A percentile compares a stretch with the other conserved stretches of the same genome.
These are phyloP conservation scores for Chimonanthus praecox DNA, from an alignment of 164 flowering plant species.

Conservation along the genomic window DNA sequence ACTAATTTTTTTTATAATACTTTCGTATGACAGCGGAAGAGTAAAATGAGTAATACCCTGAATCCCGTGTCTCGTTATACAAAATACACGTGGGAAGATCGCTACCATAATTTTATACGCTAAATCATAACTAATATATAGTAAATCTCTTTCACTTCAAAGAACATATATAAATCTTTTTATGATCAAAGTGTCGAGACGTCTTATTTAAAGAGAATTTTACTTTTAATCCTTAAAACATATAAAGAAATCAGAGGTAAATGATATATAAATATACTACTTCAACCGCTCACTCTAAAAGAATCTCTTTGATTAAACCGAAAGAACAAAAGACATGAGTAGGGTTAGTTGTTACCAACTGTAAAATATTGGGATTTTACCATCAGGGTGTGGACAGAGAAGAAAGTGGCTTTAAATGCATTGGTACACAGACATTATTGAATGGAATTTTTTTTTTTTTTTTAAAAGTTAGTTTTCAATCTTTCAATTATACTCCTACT, in stretches of 20 bases:
- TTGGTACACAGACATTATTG: constrained; percentile 38
- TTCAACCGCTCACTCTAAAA: not conserved
- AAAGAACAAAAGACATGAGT: constrained; percentile 18
- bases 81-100: too few relatives aligned
- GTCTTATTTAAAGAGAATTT: too few relatives aligned
- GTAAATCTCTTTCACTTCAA: too few relatives aligned
- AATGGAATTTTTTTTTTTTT: constrained; percentile 13
- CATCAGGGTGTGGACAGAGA: constrained; percentile 13
- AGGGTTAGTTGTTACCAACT: constrained; percentile 24
- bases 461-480: constrained; percentile 26
- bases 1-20: too few relatives aligned
- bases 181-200: not conserved
- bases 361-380: constrained; percentile 22
- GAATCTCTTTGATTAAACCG: not conserved
- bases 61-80: too few relatives aligned
- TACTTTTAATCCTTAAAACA: too few relatives aligned
- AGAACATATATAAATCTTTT: too few relatives aligned
- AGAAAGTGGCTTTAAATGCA: constrained; percentile 25
- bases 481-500: constrained; percentile 18
- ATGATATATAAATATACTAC: not conserved
- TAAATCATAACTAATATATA: not conserved
- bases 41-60: too few relatives aligned
- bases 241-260: too few relatives aligned
- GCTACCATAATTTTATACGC: too few relatives aligned
- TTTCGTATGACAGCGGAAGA: too few relatives aligned